Evolutionary conservation across 208 protist species (phyloP).

Genomic region (Trichomonas vaginalis): DNA sequence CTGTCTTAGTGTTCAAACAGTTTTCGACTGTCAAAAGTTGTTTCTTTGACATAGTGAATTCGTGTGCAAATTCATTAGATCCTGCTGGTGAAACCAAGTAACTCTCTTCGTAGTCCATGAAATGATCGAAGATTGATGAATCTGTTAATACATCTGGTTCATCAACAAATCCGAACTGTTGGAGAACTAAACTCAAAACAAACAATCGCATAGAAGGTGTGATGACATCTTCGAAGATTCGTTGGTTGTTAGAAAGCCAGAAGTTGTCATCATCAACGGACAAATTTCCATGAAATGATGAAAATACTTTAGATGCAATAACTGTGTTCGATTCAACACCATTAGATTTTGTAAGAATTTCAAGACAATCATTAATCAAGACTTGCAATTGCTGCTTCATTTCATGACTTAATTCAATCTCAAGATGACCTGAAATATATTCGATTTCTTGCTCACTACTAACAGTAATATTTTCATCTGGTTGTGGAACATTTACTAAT

Average conservation of each 20-base stretch:
- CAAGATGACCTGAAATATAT: neutral
- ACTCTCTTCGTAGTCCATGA: neutral
- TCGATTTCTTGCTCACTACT: neutral
- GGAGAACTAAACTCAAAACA: neutral
- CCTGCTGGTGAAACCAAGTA: neutral
- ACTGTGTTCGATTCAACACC: no score
- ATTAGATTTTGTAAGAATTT: no score
- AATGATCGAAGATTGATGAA: neutral
- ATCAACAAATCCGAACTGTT: neutral
- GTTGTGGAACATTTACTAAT: neutral
- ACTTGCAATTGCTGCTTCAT: neutral
- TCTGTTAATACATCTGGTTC: neutral
- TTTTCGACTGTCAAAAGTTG: neutral
- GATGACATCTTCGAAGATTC: neutral
- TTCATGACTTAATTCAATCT: neutral
- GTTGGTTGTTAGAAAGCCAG: neutral
- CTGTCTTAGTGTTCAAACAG: neutral
- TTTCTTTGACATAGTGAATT: neutral
- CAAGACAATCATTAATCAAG: neutral
- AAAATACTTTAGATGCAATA: no score
- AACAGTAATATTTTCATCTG: neutral
- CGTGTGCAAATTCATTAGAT: neutral
- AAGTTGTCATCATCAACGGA: neutral
- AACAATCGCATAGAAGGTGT: neutral
- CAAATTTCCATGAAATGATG: neutral